A percentile compares a stretch with the other conserved stretches of the same genome.
Evolutionary conservation across 805 yeast genomes (phyloP).

Genomic region (Diddensiella santjacobensis): DNA sequence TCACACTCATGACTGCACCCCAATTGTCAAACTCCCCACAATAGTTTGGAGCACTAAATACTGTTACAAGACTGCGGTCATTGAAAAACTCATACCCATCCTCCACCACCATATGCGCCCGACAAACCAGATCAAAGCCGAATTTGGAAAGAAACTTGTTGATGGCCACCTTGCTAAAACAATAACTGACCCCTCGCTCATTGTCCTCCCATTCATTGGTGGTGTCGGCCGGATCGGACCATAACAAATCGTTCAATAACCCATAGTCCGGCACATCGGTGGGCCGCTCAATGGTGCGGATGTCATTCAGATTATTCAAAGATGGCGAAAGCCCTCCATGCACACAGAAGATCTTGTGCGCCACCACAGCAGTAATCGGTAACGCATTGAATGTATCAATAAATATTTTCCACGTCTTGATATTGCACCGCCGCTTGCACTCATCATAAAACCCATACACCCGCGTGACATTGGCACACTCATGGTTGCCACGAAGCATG

Average conservation of each 20-base stretch:
- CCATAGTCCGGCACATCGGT: slow-evolving; percentile 87
- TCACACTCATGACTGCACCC: slow-evolving; percentile 98
- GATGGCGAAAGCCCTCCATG: slow-evolving; percentile 84
- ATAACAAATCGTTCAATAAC: slow-evolving; percentile 66
- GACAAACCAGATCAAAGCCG: slow-evolving; percentile 74
- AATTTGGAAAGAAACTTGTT: slow-evolving; percentile 71
- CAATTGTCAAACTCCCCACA: slow-evolving; percentile 87
- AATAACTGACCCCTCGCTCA: slow-evolving; percentile 79
- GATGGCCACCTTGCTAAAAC: slow-evolving; percentile 74
- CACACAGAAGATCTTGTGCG: slow-evolving; percentile 89
- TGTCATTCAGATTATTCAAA: slow-evolving; percentile 68
- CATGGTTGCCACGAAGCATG: slow-evolving; percentile 91
- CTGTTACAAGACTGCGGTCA: slow-evolving; percentile 67
- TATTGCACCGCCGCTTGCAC: slow-evolving; percentile 88
- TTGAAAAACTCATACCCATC: slow-evolving; percentile 77
- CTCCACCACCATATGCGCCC: slow-evolving; percentile 87
- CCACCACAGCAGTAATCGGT: slow-evolving; percentile 94
- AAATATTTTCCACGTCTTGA: slow-evolving; percentile 90
- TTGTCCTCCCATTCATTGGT: slow-evolving; percentile 84
- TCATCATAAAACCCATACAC: slow-evolving; percentile 98
- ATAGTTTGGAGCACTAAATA: slow-evolving; percentile 71
- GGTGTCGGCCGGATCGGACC: slow-evolving; percentile 86
- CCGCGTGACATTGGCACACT: slow-evolving; percentile 93
- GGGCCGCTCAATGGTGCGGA: slow-evolving; percentile 69
- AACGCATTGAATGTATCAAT: slow-evolving; percentile 93